Percentiles rank a stretch among this genome's conserved stretches.
These are phyloP conservation scores for Bryoerythrophyllum caledonicum DNA, from an alignment of 225 moss, liverwort and hornwort species.

Conservation along the genomic window DNA sequence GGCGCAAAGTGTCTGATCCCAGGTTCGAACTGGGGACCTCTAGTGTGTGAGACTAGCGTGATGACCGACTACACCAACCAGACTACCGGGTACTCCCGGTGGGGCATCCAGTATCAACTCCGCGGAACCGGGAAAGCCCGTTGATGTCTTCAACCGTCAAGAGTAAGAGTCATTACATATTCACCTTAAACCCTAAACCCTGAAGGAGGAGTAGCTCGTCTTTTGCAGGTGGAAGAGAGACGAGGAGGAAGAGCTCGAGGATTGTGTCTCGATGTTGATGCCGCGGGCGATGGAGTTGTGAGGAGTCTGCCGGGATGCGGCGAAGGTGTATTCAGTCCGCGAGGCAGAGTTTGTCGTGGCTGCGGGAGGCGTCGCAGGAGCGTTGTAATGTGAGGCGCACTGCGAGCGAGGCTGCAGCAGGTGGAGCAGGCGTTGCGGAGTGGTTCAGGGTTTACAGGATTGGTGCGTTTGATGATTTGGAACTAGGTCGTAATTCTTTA, in stretches of 20 bases:
- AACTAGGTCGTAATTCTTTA: neutral
- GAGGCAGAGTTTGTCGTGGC: slow-evolving; percentile 41
- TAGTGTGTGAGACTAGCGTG: slow-evolving; percentile 28
- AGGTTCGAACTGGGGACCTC: slow-evolving; percentile 40
- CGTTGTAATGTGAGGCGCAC: neutral
- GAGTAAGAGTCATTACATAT: no score
- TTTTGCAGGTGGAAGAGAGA: neutral
- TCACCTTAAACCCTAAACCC: slow-evolving; percentile 3
- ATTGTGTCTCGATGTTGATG: neutral
- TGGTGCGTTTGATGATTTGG: slow-evolving; percentile 14
- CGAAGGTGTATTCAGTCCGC: slow-evolving; percentile 25
- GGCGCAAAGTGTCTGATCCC: slow-evolving; percentile 35
- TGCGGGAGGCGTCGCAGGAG: slow-evolving; percentile 22
- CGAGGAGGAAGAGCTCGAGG: neutral
- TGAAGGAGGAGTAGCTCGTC: neutral
- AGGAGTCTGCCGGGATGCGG: slow-evolving; percentile 24
- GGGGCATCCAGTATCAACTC: no score
- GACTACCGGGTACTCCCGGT: no score
- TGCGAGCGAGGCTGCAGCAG: neutral
- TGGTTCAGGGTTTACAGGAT: slow-evolving; percentile 33
- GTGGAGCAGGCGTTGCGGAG: slow-evolving; percentile 16
- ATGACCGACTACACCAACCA: slow-evolving; percentile 15
- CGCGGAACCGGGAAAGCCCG: no score
- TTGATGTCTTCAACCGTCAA: no score
- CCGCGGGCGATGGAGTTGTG: neutral